phyloP scores from a whole-genome alignment of 495 filamentous ascomycete species.

The Pseudoneurospora amorphoporcata region DNA sequence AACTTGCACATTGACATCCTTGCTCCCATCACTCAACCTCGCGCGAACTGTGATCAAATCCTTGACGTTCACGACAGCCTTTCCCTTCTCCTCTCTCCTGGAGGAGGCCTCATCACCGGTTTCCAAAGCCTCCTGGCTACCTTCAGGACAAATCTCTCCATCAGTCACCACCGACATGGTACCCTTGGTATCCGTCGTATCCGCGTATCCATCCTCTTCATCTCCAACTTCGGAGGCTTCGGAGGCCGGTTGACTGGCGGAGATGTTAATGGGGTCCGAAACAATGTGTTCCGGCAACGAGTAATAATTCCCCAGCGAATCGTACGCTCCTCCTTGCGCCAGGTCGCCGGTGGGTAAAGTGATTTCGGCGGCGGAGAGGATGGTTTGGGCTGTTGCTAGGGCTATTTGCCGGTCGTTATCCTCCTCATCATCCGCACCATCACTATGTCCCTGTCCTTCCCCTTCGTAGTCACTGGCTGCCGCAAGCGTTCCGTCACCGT shows the following conservation, averaged over 20 bases:
- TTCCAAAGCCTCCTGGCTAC: conserved; percentile 25
- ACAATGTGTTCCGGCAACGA: conserved; percentile 66
- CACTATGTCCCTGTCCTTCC: conserved; percentile 11
- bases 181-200: conserved; percentile 27
- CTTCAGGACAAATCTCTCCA: conserved; percentile 31
- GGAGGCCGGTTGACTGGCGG: conserved; percentile 24
- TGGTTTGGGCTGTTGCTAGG: conserved; percentile 65
- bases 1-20: conserved; percentile 53
- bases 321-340: conserved; percentile 59
- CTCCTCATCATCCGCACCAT: background rate
- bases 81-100: conserved; percentile 57
- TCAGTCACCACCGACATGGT: conserved; percentile 26
- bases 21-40: conserved; percentile 59
- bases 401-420: conserved; percentile 24
- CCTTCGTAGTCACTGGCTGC: conserved; percentile 13
- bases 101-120: conserved; percentile 34
- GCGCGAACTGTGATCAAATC: conserved; percentile 53
- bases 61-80: conserved; percentile 31
- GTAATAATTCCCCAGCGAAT: conserved; percentile 67
- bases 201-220: background rate
- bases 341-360: conserved; percentile 69
- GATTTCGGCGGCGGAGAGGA: conserved; percentile 66
- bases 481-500: conserved; percentile 2
- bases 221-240: conserved; percentile 20
- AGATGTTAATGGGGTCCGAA: conserved; percentile 61